Evolutionary conservation across 441 rosid species (phyloP).

Genomic region (Corymbia citriodora): DNA sequence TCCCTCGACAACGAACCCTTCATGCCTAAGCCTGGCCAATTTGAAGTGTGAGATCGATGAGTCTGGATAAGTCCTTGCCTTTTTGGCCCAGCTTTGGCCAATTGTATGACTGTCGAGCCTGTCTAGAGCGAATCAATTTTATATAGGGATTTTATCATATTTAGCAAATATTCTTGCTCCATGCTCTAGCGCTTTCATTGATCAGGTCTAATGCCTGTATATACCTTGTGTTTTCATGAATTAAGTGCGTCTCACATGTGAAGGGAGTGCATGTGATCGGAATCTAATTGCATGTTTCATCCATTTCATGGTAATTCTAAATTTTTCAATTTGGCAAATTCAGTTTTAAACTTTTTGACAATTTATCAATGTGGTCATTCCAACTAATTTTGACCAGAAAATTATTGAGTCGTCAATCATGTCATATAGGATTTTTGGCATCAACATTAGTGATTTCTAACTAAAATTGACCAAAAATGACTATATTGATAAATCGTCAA

Average conservation of each 20-base stretch:
- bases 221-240: neutral
- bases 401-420: rapidly evolving
- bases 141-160: too few relatives aligned
- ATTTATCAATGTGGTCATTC: neutral
- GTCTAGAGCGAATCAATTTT: neutral
- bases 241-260: neutral
- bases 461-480: neutral
- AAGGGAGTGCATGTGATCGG: neutral
- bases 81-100: neutral
- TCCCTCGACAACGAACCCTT: neutral
- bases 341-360: neutral
- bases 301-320: neutral
- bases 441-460: too few relatives aligned
- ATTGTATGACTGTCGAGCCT: neutral
- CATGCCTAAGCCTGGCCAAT: neutral
- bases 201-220: too few relatives aligned
- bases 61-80: neutral
- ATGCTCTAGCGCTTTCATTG: too few relatives aligned
- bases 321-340: too few relatives aligned
- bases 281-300: neutral
- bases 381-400: neutral
- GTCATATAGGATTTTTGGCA: too few relatives aligned
- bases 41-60: neutral
- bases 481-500: neutral
- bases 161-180: too few relatives aligned